Base-by-base conservation (phyloP, 1,284 basidiomycete species). In the Puccinia horiana region DNA sequence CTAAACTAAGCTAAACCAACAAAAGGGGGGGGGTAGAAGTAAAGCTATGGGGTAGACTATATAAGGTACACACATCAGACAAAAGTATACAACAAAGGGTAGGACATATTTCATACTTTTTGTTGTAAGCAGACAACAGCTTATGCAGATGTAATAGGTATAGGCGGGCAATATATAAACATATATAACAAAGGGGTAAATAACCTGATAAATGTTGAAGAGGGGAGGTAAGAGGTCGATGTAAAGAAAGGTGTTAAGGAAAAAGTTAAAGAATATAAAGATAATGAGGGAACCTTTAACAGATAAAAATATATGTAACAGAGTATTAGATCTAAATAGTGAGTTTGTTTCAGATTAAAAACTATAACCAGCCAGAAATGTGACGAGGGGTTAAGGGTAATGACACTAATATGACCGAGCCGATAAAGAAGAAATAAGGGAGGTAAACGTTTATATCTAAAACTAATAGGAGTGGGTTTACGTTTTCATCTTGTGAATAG, bases 261-360 rank as follows among this genome's bases (percentile, higher is more conserved):
- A n/a, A 32, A 32, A 32, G 29, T 23, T 9, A 58, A 20, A 58
- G 29, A 8, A 58, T n/a, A n/a, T n/a, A 58, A 20, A 58, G 20
- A 58, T 23, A 32, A 32, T 32, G 20, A 58, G 56, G 56, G 20
- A 58, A 58, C 56, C 56, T 58, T 58, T 58, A 58, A 58, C 56
- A 58, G 29, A 58, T 58, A 6, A 9, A 8, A 58, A 58, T 58
- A 58, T 58, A 58, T 23, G 29, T 58, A n/a, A 58, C 56, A n/a
- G 56, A 58, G 56, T n/a, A n/a, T 32, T 58, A 58, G n/a, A n/a
- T n/a, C n/a, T n/a, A n/a, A n/a, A n/a, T n/a, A n/a, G n/a, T n/a
- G 56, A 23, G 56, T 58, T n/a, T 58, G 56, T 58, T 58, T 58
- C 56, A 58, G 56, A 58, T 58, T 58, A 58, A 58, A 58, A 23